These are phyloP conservation scores for Tolypocladium album DNA, from an alignment of 2,329 filamentous ascomycete genomes.

Conservation along the genomic window DNA sequence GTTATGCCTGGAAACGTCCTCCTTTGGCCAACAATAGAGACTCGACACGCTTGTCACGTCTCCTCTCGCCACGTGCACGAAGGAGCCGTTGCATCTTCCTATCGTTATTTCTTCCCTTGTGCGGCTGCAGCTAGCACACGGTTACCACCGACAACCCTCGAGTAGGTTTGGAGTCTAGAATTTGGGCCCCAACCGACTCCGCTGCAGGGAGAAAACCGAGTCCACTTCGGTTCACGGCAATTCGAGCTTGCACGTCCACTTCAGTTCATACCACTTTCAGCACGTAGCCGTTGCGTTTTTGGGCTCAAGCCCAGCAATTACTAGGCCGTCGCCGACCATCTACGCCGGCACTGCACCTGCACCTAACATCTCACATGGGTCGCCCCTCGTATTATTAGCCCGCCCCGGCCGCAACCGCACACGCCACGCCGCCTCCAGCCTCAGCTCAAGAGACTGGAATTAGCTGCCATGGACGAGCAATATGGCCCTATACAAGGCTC, in stretches of 20 bases:
- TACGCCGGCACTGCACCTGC: not conserved
- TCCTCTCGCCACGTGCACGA: not conserved
- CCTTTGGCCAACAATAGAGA: not conserved
- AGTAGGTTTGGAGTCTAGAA: not conserved
- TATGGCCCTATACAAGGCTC: conserved; percentile 10
- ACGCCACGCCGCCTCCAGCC: not conserved
- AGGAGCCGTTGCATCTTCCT: not conserved
- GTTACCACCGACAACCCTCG: too few species aligned
- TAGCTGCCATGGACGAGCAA: not conserved
- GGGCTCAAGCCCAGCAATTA: too few species aligned
- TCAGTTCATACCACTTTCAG: too few species aligned
- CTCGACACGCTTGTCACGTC: not conserved
- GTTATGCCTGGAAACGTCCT: not conserved
- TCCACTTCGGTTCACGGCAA: not conserved
- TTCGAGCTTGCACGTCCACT: not conserved
- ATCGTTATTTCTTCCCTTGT: too few species aligned
- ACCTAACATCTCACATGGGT: not conserved
- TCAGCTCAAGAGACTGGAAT: not conserved
- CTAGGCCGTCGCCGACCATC: too few species aligned
- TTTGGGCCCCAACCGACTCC: not conserved
- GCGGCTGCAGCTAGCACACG: not conserved
- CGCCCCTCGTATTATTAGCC: not conserved
- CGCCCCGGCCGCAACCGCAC: not conserved
- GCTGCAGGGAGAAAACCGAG: not conserved
- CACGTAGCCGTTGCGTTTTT: too few species aligned